Evolutionary conservation across 2,329 filamentous ascomycete genomes (phyloP), one percentile per base, ranked within the genome.

Genomic region (Coleophoma eucalyptorum): DNA sequence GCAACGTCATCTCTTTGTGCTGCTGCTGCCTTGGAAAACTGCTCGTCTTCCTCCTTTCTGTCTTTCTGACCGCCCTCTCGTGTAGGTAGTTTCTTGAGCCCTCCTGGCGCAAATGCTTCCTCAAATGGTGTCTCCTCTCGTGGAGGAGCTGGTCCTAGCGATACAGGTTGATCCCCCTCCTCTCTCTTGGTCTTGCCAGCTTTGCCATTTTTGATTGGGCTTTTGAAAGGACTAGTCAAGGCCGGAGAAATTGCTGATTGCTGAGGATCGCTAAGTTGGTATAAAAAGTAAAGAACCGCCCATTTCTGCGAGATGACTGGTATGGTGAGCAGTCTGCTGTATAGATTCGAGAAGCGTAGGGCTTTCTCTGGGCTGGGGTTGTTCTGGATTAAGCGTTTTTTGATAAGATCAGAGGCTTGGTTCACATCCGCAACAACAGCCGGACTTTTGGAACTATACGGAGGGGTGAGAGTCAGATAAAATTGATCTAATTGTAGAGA

Each of bases 241-340:
- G 50, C 49, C 15, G 58, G 58, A 11, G 58, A 54, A 21, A 34
- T 26, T 19, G 44, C 45, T 13, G 41, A 51, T 41, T 63, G 58
- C 10, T 46, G 26, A 3, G 80, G 83, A 63, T 92, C 88, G 54
- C 89, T 84, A 44, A 97, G 80, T 61, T 90, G 85, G 67, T 94
- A 88, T 40, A 99, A 80, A 40, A 99, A 83, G 67, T 95, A 95
- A 18, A 99, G 77, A 58, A 99, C 97, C 3, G 89, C 90, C 91
- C 92, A 97, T 79, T 99, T 99, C 69, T 96, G 89, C 62, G 89
- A 88, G 42, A 99, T 78, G 5, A 97, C 92, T 0, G 92, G 92
- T 58, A 97, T 84, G n/a, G 90, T 89, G 21, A 97, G 77, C 16
- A 99, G 80, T 50, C 90, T 82, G 33, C 90, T 90, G 70, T 97